phyloP scores from a whole-genome alignment of 148 eudicot genomes.

The Rhododendron ferrugineum region DNA sequence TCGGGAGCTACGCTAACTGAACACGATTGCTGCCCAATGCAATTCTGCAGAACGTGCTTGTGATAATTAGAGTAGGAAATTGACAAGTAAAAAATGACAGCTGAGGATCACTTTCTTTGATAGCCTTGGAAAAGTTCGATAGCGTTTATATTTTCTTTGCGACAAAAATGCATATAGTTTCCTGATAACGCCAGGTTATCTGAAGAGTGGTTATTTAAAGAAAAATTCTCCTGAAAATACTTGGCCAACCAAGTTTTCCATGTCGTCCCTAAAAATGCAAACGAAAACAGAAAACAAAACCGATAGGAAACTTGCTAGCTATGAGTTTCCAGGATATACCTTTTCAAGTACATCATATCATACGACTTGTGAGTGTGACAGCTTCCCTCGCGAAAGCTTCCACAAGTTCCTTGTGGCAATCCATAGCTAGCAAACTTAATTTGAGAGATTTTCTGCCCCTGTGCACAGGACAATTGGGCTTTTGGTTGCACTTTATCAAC shows the following conservation, averaged over 20 bases:
- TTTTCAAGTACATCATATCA: conserved; percentile 1
- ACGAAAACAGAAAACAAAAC: background rate
- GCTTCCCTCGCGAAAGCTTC: conserved; percentile 12
- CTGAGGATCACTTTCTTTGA: background rate
- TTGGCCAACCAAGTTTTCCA: conserved; percentile 40
- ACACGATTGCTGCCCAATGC: conserved; percentile 71
- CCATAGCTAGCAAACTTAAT: conserved; percentile 16
- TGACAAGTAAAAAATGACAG: background rate
- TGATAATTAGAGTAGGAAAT: background rate
- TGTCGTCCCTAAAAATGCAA: conserved; percentile 15
- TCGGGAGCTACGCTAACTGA: conserved; percentile 57
- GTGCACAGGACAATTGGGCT: conserved; percentile 5
- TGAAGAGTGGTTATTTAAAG: conserved; percentile 16
- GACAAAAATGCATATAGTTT: background rate
- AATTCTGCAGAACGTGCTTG: conserved; percentile 37
- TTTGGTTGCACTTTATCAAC: background rate
- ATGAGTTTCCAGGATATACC: background rate
- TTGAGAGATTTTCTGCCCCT: conserved; percentile 7
- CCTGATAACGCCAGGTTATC: background rate
- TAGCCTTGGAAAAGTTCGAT: conserved; percentile 41
- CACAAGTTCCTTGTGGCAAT: conserved; percentile 10
- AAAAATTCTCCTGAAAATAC: conserved; percentile 74
- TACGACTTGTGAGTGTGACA: conserved; percentile 11
- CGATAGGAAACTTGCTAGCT: background rate
- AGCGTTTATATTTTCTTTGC: conserved; percentile 47